These are phyloP conservation scores for Cercospora canescens DNA, from an alignment of 2,329 filamentous ascomycete species.

Conservation along the genomic window DNA sequence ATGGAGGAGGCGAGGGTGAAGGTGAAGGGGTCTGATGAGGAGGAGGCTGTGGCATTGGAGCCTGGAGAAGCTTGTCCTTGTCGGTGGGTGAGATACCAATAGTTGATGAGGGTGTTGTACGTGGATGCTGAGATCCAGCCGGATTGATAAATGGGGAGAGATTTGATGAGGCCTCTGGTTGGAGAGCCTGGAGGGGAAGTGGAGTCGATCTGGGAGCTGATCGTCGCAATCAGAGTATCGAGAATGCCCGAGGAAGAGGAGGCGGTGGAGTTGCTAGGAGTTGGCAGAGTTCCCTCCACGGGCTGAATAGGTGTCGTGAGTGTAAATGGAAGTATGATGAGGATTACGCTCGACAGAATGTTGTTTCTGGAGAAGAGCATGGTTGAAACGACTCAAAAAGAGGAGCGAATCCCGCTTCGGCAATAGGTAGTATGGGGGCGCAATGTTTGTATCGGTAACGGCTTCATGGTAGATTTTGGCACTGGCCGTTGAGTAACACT, in stretches of 20 bases:
- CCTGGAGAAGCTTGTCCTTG: background rate
- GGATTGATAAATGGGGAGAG: conserved; percentile 46
- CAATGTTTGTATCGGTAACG: background rate
- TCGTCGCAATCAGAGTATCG: background rate
- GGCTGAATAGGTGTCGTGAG: background rate
- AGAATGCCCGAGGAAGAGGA: background rate
- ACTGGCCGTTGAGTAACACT: background rate
- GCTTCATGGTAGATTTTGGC: background rate
- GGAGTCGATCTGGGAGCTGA: background rate
- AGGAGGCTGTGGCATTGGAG: background rate
- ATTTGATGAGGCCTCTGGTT: background rate
- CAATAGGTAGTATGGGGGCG: background rate
- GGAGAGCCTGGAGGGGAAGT: background rate
- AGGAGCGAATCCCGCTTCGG: background rate
- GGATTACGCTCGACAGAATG: background rate
- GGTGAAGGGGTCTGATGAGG: background rate
- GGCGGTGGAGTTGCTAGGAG: background rate
- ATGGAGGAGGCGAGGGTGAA: conserved; percentile 62
- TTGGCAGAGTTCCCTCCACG: background rate
- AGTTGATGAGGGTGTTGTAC: conserved; percentile 68
- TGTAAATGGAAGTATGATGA: background rate
- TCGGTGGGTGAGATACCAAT: conserved; percentile 46
- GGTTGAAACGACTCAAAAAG: background rate
- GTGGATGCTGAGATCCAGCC: conserved; percentile 64
- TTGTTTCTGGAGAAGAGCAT: background rate